Evolutionary conservation across 2,329 filamentous ascomycete species (phyloP), one percentile per base, ranked within the genome.

Genomic region (Phoma sp.): DNA sequence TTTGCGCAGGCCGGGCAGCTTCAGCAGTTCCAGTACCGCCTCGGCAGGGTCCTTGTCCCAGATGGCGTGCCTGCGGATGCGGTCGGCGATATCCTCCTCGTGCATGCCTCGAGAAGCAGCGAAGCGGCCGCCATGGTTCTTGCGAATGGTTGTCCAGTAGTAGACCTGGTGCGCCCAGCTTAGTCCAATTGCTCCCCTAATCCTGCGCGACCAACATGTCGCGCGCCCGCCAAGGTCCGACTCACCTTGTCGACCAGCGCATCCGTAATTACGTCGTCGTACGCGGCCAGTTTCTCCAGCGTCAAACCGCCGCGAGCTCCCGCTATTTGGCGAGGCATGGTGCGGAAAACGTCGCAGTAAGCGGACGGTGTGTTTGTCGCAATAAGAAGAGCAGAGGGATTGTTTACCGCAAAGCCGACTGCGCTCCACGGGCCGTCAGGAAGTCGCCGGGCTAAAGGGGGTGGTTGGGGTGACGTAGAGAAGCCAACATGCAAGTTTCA

Each of bases 181-280:
- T 50, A 68, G 64, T 39, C 30, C 10, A 18, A n/a, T 36, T 39
- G 38, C 34, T 59, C 43, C 17, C 15, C 30, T 21, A 39, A 15
- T 21, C 17, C 36, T 51, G 47, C 29, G 57, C 64, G 59, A 57
- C 54, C 48, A 36, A 21, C 12, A 15, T 25, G 48, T 40, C 56
- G 57, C 53, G 46, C 14, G 25, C 28, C 29, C 15, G 17, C 21
- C 37, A 33, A 33, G 32, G 9, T 28, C 18, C 37, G 47, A 50
- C 90, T 78, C 84, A 97, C 93, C 79, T 93, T 92, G 77, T 99
- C 95, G 57, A 99, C 88, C 47, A 99, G 86, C 64, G 91, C 90
- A 83, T 99, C 95, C 7, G 95, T 99, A 59, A 96, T 82, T 61
- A 98, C 88, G 76, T 99, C 95, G 78, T 99, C 95, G 80, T 98